Conservation (phyloP, 345 rosid species). For the Gossypium arboreum region DNA sequence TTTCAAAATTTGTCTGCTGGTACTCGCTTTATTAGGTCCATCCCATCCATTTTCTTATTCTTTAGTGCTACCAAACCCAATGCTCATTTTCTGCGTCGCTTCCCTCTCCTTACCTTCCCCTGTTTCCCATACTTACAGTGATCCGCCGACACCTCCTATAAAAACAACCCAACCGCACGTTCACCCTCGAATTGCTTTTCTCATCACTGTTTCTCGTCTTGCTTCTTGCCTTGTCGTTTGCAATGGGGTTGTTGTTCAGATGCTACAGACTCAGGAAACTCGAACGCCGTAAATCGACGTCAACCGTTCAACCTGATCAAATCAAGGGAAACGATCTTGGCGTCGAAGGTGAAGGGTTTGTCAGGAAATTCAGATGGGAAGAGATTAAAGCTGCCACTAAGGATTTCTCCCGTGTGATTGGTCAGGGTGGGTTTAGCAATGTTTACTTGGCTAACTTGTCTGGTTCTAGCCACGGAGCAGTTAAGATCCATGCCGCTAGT, state of each 20-base stretch:
- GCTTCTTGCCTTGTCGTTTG: neutral
- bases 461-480: neutral
- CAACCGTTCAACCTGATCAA: neutral
- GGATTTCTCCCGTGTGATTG: neutral
- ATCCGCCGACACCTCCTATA: neutral
- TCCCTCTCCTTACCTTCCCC: neutral
- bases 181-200: neutral
- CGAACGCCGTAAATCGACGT: neutral
- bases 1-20: conserved; percentile 23
- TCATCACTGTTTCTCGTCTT: neutral
- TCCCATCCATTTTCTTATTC: conserved; percentile 5
- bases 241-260: neutral
- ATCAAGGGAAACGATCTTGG: neutral
- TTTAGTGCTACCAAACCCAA: neutral
- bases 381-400: neutral
- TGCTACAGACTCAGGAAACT: neutral
- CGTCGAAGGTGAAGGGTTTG: neutral
- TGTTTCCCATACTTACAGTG: too few relatives aligned
- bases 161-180: neutral
- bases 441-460: conserved; percentile 4
- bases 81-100: neutral
- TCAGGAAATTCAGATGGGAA: conserved; percentile 6
- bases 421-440: neutral
- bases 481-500: neutral
- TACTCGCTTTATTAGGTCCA: conserved; percentile 10